These are phyloP conservation scores for Nephelium lappaceum DNA, from an alignment of 345 rosid species.

Conservation along the genomic window DNA sequence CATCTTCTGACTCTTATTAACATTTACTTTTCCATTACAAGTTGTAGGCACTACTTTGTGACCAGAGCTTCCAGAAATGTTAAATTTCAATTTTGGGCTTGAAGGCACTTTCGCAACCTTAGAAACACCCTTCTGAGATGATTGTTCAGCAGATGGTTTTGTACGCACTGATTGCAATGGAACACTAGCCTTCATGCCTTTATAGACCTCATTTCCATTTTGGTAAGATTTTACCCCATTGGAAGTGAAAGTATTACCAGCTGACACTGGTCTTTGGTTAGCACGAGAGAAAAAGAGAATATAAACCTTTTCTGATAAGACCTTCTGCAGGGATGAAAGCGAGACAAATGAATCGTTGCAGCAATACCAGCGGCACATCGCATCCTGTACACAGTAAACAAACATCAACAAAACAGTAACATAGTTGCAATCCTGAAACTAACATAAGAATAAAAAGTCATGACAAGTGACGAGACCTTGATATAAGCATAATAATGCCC, in stretches of 20 bases:
- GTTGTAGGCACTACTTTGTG: constrained; percentile 48
- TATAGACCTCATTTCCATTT: constrained; percentile 58
- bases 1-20: constrained; percentile 41
- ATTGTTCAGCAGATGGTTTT: constrained; percentile 43
- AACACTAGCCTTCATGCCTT: constrained; percentile 35
- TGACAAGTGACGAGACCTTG: constrained; percentile 49
- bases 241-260: constrained; percentile 35
- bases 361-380: constrained; percentile 88
- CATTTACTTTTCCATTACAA: constrained; percentile 50
- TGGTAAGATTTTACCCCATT: constrained; percentile 60
- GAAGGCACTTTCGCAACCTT: constrained; percentile 63
- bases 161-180: constrained; percentile 38
- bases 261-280: constrained; percentile 62
- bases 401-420: constrained; percentile 25
- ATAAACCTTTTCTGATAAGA: constrained; percentile 91
- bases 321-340: constrained; percentile 75
- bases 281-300: constrained; percentile 86
- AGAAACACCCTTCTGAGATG: constrained; percentile 44
- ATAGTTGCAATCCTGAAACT: constrained; percentile 9
- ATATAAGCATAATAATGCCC: constrained; percentile 98
- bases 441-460: constrained; percentile 12
- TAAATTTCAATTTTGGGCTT: constrained; percentile 53
- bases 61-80: constrained; percentile 55
- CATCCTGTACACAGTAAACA: constrained; percentile 57
- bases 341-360: constrained; percentile 87